Evolutionary conservation across 73 alveolate species (phyloP).

Genomic region (Tetrahymena thermophila): DNA sequence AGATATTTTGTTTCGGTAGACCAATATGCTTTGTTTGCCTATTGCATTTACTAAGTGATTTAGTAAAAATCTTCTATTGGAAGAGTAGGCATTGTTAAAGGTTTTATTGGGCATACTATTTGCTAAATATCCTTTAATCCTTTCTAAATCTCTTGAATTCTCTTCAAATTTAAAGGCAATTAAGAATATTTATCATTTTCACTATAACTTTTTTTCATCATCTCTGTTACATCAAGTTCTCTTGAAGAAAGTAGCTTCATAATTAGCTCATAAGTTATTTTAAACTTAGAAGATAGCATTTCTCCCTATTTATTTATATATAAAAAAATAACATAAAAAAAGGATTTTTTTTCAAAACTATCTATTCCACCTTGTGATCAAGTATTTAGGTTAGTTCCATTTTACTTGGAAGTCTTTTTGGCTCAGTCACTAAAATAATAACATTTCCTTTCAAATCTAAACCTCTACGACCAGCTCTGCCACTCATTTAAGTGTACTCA

Average conservation of each 20-base stretch:
- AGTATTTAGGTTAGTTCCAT: constrained; percentile 46
- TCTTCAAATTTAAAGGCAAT: constrained; percentile 1
- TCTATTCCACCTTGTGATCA: not conserved
- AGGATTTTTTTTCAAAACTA: not conserved
- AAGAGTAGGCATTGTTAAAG: constrained; percentile 7
- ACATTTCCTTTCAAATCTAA: constrained; percentile 89
- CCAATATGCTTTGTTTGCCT: not conserved
- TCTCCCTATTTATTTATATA: constrained; percentile 28
- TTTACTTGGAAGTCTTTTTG: constrained; percentile 27
- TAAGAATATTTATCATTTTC: constrained; percentile 42
- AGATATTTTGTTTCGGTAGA: not conserved
- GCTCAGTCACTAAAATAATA: constrained; percentile 54
- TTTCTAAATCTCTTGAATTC: constrained; percentile 5
- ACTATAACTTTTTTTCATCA: constrained; percentile 50
- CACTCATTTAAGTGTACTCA: constrained; percentile 97
- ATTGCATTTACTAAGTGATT: not conserved
- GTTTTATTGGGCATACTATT: constrained; percentile 1
- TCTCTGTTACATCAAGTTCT: constrained; percentile 41
- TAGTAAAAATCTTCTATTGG: not conserved
- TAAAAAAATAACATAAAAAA: not conserved
- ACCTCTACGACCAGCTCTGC: constrained; percentile 99
- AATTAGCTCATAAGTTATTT: constrained; percentile 54
- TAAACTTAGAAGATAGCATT: constrained; percentile 56
- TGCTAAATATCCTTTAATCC: not conserved
- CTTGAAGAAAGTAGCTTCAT: constrained; percentile 54